Evolutionary conservation across 257 asterid genomes (phyloP).

Genomic region (Coffea eugenioides): DNA sequence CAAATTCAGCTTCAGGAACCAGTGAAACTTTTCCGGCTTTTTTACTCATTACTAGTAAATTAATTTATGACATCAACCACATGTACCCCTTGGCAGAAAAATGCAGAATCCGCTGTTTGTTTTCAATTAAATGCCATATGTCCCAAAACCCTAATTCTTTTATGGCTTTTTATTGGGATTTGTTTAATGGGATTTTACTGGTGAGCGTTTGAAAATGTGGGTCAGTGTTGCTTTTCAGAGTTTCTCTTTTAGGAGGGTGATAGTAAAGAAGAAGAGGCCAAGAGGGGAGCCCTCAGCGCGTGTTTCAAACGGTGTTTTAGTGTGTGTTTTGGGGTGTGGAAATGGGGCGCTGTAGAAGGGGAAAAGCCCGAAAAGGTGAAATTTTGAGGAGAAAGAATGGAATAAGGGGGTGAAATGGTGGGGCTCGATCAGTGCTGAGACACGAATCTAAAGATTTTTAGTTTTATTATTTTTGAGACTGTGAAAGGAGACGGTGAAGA

Average conservation of each 20-base stretch:
- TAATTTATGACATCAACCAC: slow-evolving; percentile 11
- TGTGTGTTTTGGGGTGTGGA: not conserved
- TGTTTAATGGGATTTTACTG: slow-evolving; percentile 14
- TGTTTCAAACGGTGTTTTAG: not conserved
- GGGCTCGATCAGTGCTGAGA: too few relatives aligned
- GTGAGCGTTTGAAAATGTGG: slow-evolving; percentile 18
- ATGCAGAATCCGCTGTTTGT: slow-evolving; percentile 2
- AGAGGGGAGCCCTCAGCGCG: not conserved
- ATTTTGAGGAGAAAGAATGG: not conserved
- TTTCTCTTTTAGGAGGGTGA: not conserved
- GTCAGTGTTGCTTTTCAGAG: slow-evolving; percentile 1
- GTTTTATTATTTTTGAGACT: too few relatives aligned
- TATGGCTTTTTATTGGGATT: not conserved
- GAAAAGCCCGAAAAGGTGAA: not conserved
- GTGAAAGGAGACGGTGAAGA: too few relatives aligned
- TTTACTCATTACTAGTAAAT: slow-evolving; percentile 9
- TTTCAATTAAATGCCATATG: slow-evolving; percentile 10
- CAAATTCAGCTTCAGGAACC: not conserved
- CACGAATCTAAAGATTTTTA: too few relatives aligned
- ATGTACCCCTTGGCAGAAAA: slow-evolving; percentile 2
- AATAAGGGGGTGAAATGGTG: too few relatives aligned
- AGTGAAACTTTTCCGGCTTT: slow-evolving; percentile 5
- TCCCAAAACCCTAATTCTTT: not conserved
- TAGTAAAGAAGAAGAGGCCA: not conserved
- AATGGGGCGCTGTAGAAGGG: not conserved